Evolutionary conservation across 768 basidiomycete genomes (phyloP).

Genomic region (Agaricus subrufescens): DNA sequence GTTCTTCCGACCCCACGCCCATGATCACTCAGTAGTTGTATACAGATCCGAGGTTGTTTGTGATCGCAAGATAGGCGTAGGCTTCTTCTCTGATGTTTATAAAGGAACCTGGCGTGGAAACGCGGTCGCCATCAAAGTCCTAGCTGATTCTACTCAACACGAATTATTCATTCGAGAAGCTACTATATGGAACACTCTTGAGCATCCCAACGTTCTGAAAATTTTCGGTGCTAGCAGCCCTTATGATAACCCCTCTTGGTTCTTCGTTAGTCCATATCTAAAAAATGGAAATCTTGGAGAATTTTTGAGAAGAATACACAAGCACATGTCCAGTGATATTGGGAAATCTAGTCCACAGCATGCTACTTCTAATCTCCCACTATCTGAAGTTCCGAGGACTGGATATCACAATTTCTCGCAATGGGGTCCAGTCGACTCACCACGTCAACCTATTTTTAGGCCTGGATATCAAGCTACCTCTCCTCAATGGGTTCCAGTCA

Average conservation of each 20-base stretch:
- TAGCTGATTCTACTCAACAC: slow-evolving; percentile 55
- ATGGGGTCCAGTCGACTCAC: no score
- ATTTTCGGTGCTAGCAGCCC: slow-evolving; percentile 80
- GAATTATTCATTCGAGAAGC: slow-evolving; percentile 70
- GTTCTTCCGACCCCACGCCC: background rate
- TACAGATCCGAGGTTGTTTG: slow-evolving; percentile 54
- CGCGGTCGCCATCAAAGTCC: slow-evolving; percentile 69
- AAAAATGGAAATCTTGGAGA: slow-evolving; percentile 61
- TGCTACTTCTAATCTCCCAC: background rate
- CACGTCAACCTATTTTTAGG: no score
- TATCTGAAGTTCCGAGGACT: background rate
- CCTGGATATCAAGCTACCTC: no score
- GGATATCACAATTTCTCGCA: background rate
- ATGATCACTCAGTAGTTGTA: background rate
- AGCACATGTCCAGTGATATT: background rate
- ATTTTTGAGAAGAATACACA: slow-evolving; percentile 29
- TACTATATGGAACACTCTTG: slow-evolving; percentile 65
- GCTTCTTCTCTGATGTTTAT: slow-evolving; percentile 77
- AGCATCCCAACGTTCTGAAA: slow-evolving; percentile 66
- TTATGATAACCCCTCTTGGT: slow-evolving; percentile 62
- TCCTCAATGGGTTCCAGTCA: background rate
- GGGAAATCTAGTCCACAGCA: slow-evolving; percentile 1
- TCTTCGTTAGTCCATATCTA: slow-evolving; percentile 74
- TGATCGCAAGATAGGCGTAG: slow-evolving; percentile 63
- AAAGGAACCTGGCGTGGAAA: slow-evolving; percentile 67